Evolutionary conservation across 495 filamentous ascomycete species (phyloP).

Genomic region (Xylaria venustula): DNA sequence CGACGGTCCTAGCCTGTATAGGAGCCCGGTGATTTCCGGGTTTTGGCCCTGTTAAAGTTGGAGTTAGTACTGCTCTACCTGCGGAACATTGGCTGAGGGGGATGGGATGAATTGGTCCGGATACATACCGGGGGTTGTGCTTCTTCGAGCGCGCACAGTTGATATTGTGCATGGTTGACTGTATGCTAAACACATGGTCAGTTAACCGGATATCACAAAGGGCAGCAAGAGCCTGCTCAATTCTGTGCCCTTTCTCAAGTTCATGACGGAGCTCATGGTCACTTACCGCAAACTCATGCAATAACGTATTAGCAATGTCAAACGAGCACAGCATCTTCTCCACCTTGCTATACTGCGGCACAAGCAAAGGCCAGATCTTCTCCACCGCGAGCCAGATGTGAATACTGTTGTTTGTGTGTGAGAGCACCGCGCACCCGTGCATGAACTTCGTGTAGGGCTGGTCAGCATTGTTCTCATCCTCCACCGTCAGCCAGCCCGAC

Average conservation of each 20-base stretch:
- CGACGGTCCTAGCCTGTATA: background rate
- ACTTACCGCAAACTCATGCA: constrained; percentile 35
- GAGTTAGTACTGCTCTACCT: background rate
- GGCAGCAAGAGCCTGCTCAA: background rate
- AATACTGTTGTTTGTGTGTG: background rate
- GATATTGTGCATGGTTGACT: constrained; percentile 9
- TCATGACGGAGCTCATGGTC: background rate
- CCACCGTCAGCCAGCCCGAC: too few relatives aligned
- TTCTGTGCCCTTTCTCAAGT: background rate
- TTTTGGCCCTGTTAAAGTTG: too few relatives aligned
- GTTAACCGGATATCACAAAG: background rate
- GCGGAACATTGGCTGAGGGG: background rate
- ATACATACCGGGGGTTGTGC: background rate
- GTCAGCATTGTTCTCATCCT: too few relatives aligned
- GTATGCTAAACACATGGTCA: constrained; percentile 27
- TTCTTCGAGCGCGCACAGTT: background rate
- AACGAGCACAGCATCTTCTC: constrained; percentile 30
- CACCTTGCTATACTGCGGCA: constrained; percentile 23
- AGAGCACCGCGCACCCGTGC: background rate
- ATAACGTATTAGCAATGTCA: constrained; percentile 23
- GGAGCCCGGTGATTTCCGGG: background rate
- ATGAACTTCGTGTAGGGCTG: background rate
- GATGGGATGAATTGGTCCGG: background rate
- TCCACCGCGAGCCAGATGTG: constrained; percentile 20
- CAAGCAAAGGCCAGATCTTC: constrained; percentile 34